Base-by-base conservation (phyloP, 2,329 filamentous ascomycete species). In the Talaromyces sp. region DNA sequence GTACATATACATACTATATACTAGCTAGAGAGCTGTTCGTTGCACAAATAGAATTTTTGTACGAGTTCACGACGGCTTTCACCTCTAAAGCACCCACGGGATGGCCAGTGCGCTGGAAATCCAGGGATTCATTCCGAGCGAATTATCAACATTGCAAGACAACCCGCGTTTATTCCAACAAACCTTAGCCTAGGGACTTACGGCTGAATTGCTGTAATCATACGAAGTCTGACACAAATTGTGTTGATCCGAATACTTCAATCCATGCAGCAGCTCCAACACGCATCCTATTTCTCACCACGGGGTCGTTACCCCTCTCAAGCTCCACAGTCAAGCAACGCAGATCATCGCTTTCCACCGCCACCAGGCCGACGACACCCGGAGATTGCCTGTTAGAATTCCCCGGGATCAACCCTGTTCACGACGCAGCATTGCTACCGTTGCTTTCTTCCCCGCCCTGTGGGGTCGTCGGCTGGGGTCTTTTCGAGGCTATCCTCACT, bases 381-480 rank as follows among this genome's bases (percentile, higher is more conserved):
- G 52, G 48, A 46, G 36, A 43, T 47, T 62, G 3, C 11, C 33
- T 41, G 40, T 16, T 48, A 45, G 22, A 53, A 51, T 27, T 32
- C 36, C 27, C 49, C 29, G 30, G 20, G 53, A 58, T 51, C 35
- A 33, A 2, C 47, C 36, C n/a, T 9, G 39, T 39, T 45, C 47
- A 44, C 49, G 37, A 52, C 47, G 54, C 48, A 46, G 33, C 45
- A 49, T 41, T 62, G 50, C 54, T 55, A 63, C 59, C 54, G 61
- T 62, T 63, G 55, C 61, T 40, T 59, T 49, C 37, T 45, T 36
- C 54, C 48, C 49, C 55, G 51, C 50, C 35, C 42, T 39, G 27
- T 49, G 48, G 39, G 36, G 40, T 36, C 11, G 24, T 22, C 29
- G 19, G 7, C 41, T 41, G 16, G 20, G 10, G 17, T n/a, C 6